Conservation (phyloP, 305 asterid species). For the Solanum hybrid region DNA sequence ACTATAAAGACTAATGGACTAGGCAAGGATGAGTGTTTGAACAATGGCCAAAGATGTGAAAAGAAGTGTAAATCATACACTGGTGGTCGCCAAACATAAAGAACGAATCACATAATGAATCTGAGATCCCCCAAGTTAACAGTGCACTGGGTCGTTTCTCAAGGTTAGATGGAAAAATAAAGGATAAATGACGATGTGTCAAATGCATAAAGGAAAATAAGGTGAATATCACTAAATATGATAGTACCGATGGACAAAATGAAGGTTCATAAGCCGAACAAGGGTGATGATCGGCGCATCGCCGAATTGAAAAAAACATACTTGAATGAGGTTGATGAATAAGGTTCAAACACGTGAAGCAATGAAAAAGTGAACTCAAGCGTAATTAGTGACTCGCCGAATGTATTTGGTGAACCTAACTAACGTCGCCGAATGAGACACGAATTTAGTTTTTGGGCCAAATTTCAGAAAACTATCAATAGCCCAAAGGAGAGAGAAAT, state of each 20-base stretch:
- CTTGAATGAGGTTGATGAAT: background rate
- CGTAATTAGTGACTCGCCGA: too few species aligned
- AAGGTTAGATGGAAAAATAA: background rate
- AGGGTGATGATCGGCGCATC: background rate
- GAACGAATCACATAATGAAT: background rate
- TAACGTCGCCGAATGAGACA: background rate
- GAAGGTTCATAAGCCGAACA: background rate
- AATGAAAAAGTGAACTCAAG: too few species aligned
- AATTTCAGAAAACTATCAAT: background rate
- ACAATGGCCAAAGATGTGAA: background rate
- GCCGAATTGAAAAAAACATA: background rate
- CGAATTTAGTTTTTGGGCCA: background rate
- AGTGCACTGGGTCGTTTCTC: background rate
- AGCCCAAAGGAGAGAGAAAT: background rate
- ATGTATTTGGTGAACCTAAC: too few species aligned
- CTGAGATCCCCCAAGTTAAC: background rate
- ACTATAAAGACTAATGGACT: background rate
- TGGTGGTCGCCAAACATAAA: background rate
- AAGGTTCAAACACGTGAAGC: background rate
- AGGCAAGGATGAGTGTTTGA: background rate
- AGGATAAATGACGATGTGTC: background rate
- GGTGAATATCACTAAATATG: background rate
- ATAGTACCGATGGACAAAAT: background rate
- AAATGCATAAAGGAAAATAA: background rate
- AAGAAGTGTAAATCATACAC: background rate